These are phyloP conservation scores for Exophiala sp. DNA, from an alignment of 2,329 filamentous ascomycete species.

Conservation along the genomic window DNA sequence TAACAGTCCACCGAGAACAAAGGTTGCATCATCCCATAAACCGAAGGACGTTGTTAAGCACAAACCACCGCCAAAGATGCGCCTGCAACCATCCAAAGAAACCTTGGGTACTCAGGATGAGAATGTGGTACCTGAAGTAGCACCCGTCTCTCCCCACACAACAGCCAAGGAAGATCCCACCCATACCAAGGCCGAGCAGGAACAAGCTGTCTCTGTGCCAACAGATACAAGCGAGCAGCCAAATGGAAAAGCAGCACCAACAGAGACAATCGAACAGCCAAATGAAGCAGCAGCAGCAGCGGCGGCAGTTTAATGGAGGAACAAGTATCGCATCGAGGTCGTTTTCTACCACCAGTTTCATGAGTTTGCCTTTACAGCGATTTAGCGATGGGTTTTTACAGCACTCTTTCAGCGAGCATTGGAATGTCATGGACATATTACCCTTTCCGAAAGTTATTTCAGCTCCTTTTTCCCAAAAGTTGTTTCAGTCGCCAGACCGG, in stretches of 20 bases:
- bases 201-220: slow-evolving; percentile 2
- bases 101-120: slow-evolving; percentile 8
- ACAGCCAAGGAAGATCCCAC: slow-evolving; percentile 11
- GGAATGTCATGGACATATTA: slow-evolving; percentile 13
- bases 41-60: slow-evolving; percentile 9
- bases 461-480: too few relatives aligned
- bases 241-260: not conserved
- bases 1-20: slow-evolving; percentile 36
- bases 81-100: slow-evolving; percentile 4
- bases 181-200: not conserved
- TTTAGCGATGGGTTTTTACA: slow-evolving; percentile 17
- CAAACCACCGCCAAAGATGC: slow-evolving; percentile 14
- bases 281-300: not conserved
- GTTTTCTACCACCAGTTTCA: slow-evolving; percentile 8
- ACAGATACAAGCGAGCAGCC: not conserved
- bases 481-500: too few relatives aligned
- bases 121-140: slow-evolving; percentile 2
- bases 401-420: slow-evolving; percentile 8
- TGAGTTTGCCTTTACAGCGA: slow-evolving; percentile 13
- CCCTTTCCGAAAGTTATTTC: not conserved
- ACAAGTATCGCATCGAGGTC: not conserved
- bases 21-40: slow-evolving; percentile 7
- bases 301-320: slow-evolving; percentile 2
- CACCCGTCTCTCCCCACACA: slow-evolving; percentile 7
- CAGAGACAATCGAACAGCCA: not conserved